Base-by-base conservation (phyloP, 192 early-diverging fungal species). In the Dissophora globulifera region DNA sequence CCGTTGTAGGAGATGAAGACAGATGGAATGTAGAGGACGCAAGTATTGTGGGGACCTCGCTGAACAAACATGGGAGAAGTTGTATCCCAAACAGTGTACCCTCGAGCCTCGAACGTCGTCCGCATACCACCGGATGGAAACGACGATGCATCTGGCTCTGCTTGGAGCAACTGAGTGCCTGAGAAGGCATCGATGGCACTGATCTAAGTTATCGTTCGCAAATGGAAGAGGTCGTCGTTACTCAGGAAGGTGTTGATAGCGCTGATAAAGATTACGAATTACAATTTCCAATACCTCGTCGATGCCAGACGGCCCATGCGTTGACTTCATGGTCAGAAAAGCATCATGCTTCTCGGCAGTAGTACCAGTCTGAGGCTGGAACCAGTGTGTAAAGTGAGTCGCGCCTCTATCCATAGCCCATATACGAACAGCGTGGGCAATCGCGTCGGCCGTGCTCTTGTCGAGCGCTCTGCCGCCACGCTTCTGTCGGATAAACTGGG, bases 331-430 rank as follows among this genome's bases (percentile, higher is more conserved):
- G 93, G 91, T 91, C 67, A 99, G 83, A 88, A 99, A 99, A 43
- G 93, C 89, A 86, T 99, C 97, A 83, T 99, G 97, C 88, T 99
- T 99, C 87, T 98, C 96, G 64, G 97, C 97, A 54, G 97, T 99
- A 55, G 93, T 87, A 58, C 93, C 97, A 16, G 96, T 99, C 86
- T 97, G 94, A 69, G 97, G 97, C 87, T 99, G 97, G 92, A 99
- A 99, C 96, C 96, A 98, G 88, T 99, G 97, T 49, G 96, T 98
- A 79, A 96, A 99, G 89, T 99, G 97, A 49, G 96, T 97, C 52
- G 96, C 95, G 30, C 94, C 94, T 61, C 91, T 90, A 79, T 96
- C 92, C 93, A 96, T 93, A 67, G 97, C 95, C 97, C 97, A 99
- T 53, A 96, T 90, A 48, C 93, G 90, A 54, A 92, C 97, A 35